A percentile compares a stretch with the other conserved stretches of the same genome.
Evolutionary conservation across 1,284 basidiomycete genomes (phyloP).

Genomic region (Inonotus hispidus): DNA sequence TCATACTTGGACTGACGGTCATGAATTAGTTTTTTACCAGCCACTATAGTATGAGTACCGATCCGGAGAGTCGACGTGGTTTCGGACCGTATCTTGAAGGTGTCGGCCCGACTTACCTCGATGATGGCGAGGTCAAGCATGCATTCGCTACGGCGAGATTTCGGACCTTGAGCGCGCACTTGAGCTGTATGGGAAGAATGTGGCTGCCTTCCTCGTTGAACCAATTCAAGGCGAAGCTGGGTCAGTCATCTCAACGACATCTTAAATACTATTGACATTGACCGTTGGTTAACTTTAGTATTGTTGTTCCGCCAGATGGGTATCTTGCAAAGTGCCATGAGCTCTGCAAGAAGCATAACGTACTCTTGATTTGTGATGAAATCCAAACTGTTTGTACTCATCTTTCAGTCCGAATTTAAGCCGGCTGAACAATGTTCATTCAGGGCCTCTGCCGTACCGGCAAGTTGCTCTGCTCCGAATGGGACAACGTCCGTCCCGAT

Average conservation of each 20-base stretch:
- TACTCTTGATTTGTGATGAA: conserved; percentile 95
- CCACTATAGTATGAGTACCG: conserved; percentile 83
- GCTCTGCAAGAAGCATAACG: conserved; percentile 91
- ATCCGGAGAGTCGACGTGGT: conserved; percentile 81
- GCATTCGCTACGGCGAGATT: conserved; percentile 82
- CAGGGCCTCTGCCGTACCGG: conserved; percentile 82
- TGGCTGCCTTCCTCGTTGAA: conserved; percentile 93
- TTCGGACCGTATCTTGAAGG: conserved; percentile 90
- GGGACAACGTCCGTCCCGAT: conserved; percentile 88
- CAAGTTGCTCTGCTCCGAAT: conserved; percentile 85
- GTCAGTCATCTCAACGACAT: conserved; percentile 48
- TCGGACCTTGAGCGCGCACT: conserved; percentile 82
- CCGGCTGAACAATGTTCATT: background rate
- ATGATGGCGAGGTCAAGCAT: conserved; percentile 42
- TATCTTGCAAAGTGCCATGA: conserved; percentile 77
- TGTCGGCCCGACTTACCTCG: conserved; percentile 74
- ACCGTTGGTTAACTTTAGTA: conserved; percentile 40
- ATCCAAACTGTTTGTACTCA: conserved; percentile 76
- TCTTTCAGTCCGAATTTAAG: background rate
- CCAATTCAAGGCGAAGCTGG: conserved; percentile 99
- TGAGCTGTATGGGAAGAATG: conserved; percentile 75
- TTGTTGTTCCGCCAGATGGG: conserved; percentile 88
- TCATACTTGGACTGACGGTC: background rate
- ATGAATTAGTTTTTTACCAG: background rate
- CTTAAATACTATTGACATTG: background rate